Percentiles rank a stretch among this genome's conserved stretches.
These are phyloP conservation scores for Hanseniaspora thailandica DNA, from an alignment of 805 yeast species.

Conservation along the genomic window DNA sequence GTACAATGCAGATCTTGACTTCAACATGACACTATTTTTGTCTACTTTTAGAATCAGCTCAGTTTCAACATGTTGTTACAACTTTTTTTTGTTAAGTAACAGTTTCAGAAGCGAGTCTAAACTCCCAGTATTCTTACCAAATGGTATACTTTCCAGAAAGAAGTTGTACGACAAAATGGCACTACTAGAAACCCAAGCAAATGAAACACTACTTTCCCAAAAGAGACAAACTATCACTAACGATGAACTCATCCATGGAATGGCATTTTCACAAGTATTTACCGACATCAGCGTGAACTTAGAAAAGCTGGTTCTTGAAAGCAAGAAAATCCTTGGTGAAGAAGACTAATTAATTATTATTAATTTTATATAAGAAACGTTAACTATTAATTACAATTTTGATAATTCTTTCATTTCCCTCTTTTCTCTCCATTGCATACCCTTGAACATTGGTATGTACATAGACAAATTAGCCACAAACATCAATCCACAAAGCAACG, in stretches of 20 bases:
- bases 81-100: conserved; percentile 35
- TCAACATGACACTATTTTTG: conserved; percentile 31
- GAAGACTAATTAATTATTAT: conserved; percentile 21
- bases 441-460: conserved; percentile 30
- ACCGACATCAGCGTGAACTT: conserved; percentile 36
- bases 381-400: too few relatives aligned
- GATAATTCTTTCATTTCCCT: background rate
- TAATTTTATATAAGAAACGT: too few relatives aligned
- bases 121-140: conserved; percentile 38
- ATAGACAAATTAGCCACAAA: conserved; percentile 24
- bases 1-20: conserved; percentile 34
- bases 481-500: conserved; percentile 49
- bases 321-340: conserved; percentile 38
- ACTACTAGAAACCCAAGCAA: conserved; percentile 23
- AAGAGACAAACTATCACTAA: conserved; percentile 14
- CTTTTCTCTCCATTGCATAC: conserved; percentile 11
- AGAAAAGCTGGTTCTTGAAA: conserved; percentile 29
- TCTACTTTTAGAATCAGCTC: conserved; percentile 38
- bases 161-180: conserved; percentile 33
- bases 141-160: conserved; percentile 34
- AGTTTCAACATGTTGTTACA: conserved; percentile 36
- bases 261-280: conserved; percentile 39
- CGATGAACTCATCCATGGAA: conserved; percentile 31
- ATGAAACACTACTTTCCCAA: conserved; percentile 12
- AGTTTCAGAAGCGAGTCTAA: conserved; percentile 31